Evolutionary conservation across 331 rosid species (phyloP), one percentile per base, ranked within the genome.

Genomic region (Rhamnella rubrinervis): DNA sequence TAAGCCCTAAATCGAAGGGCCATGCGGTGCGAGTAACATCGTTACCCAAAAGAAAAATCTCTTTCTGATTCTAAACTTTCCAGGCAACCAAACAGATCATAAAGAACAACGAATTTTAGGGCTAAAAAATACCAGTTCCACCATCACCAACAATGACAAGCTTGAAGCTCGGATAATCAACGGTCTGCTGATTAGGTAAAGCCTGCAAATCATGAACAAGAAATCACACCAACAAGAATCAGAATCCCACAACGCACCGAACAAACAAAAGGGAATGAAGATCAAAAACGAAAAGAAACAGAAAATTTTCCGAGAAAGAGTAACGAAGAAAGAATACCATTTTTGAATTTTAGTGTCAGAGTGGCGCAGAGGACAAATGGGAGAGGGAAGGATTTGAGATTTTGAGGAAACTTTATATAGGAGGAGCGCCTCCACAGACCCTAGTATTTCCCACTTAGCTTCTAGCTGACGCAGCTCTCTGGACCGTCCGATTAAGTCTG

Each of bases 131-230:
- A 78, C 86, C 86, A 7, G 86, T 82, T 67, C 87, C 87, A 19
- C 87, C 87, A 26, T 83, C 84, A 51, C 87, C 87, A 23, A 79
- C 84, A 31, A 83, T 68, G 26, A 83, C 87, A 26, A 83, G 84
- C 81, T 82, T 82, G 68, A 82, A 75, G 69, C 77, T 71, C 7
- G 84, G 87, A 63, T 72, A 68, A 55, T 60, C 79, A 15, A 75
- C 81, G 5, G 84, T 75, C 8, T 41, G 72, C 58, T 82, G 86
- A 55, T 69, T 75, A 12, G 77, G 70, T 8, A 76, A 57, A 17
- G 82, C 87, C 87, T 78, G 74, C 35, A 31, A 31, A 31, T 31
- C 35, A 31, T 31, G 35, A 4, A 31, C 35, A 31, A 31, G 4
- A 31, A 31, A 31, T 31, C 35, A 31, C 35, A 31, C 35, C 35